phyloP scores from a whole-genome alignment of 768 basidiomycete species.

The Russula ochroleuca region DNA sequence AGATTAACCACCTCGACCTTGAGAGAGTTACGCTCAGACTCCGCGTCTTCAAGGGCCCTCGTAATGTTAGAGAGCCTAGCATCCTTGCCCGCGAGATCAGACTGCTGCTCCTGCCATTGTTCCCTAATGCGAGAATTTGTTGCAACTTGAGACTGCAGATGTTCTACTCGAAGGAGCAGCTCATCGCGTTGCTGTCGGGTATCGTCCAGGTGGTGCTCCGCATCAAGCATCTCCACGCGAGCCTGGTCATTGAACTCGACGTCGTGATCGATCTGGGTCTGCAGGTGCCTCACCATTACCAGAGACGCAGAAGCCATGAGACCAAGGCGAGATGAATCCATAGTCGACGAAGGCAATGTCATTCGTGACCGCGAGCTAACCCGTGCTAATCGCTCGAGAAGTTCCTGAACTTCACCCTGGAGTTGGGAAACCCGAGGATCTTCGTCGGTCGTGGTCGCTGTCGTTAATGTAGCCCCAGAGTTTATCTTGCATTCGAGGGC shows the following conservation, averaged over 20 bases:
- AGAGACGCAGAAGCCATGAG: conserved; percentile 21
- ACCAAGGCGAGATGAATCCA: conserved; percentile 13
- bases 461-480: conserved; percentile 26
- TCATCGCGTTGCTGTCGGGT: conserved; percentile 13
- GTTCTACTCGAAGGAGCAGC: conserved; percentile 15
- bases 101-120: conserved; percentile 19
- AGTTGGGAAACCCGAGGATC: conserved; percentile 23
- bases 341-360: background rate
- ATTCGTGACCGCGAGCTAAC: conserved; percentile 24
- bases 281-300: conserved; percentile 29
- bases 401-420: conserved; percentile 20
- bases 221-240: conserved; percentile 12
- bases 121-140: conserved; percentile 15
- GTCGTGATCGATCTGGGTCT: conserved; percentile 15
- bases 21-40: conserved; percentile 64
- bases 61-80: conserved; percentile 44
- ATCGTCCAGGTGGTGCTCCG: conserved; percentile 3
- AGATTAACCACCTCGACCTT: conserved; percentile 61
- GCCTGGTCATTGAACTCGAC: background rate
- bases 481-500: conserved; percentile 51
- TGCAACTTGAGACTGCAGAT: conserved; percentile 19
- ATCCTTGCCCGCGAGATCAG: conserved; percentile 41
- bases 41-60: conserved; percentile 49
- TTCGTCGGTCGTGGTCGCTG: conserved; percentile 8
- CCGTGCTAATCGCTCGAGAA: conserved; percentile 19